Conservation (phyloP, 352 stramenopile genomes). For the Lagenidium giganteum region DNA sequence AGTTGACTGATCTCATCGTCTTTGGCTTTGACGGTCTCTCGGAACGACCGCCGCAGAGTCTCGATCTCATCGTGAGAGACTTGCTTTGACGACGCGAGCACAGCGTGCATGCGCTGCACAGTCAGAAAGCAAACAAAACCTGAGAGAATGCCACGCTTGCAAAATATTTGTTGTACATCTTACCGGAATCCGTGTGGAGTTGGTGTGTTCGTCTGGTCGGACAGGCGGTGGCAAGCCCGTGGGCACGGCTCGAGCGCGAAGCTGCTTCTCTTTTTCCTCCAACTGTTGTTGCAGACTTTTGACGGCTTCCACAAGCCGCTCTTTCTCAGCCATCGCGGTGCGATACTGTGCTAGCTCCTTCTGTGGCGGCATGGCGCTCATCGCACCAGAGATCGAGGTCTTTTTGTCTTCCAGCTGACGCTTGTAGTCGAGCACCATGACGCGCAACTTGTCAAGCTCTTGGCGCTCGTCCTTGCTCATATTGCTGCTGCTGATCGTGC, state of each 20-base stretch:
- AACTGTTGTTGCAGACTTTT: conserved; percentile 46
- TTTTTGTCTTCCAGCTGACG: conserved; percentile 11
- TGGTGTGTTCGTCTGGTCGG: too few relatives aligned
- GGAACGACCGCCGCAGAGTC: conserved; percentile 37
- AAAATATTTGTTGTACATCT: too few relatives aligned
- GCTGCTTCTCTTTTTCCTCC: conserved; percentile 53
- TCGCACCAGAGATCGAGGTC: neutral
- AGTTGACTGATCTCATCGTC: conserved; percentile 56
- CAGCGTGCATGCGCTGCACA: conserved; percentile 18
- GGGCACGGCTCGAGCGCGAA: conserved; percentile 15
- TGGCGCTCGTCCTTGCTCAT: conserved; percentile 28
- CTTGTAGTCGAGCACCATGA: conserved; percentile 29
- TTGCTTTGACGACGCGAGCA: too few relatives aligned
- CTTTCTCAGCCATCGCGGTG: conserved; percentile 50
- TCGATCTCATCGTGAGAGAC: conserved; percentile 33
- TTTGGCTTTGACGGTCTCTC: conserved; percentile 47
- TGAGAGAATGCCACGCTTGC: too few relatives aligned
- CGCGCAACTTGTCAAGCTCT: conserved; percentile 45
- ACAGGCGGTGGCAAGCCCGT: too few relatives aligned
- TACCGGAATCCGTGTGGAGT: conserved; percentile 9
- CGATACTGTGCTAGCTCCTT: conserved; percentile 54
- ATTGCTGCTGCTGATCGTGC: conserved; percentile 4
- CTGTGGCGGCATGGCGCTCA: conserved; percentile 28
- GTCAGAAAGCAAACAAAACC: too few relatives aligned
- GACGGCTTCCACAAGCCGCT: conserved; percentile 48